phyloP scores from a whole-genome alignment of 2,329 filamentous ascomycete genomes.

The Diaporthe citrichinensis region DNA sequence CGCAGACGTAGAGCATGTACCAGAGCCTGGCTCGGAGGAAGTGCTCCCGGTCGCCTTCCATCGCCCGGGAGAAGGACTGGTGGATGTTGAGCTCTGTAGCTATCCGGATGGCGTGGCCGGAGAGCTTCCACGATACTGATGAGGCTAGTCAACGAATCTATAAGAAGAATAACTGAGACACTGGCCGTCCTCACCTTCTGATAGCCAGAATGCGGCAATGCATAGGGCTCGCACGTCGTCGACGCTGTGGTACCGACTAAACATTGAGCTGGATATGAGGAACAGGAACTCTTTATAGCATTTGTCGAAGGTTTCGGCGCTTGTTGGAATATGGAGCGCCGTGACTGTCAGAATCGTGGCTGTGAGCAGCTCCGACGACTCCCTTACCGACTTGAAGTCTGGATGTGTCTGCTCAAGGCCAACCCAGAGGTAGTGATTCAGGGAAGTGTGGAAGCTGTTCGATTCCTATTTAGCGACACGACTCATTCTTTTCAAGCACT shows the following conservation, averaged over 20 bases:
- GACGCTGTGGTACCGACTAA: constrained; percentile 69
- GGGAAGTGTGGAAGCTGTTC: background rate
- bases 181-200: constrained; percentile 54
- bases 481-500: background rate
- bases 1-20: background rate
- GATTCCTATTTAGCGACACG: background rate
- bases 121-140: background rate
- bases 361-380: no score
- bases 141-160: background rate
- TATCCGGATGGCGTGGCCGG: background rate
- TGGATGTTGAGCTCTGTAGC: background rate
- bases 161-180: background rate
- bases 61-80: background rate
- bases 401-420: no score
- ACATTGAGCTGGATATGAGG: constrained; percentile 69
- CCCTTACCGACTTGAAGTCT: no score
- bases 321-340: background rate
- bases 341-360: no score
- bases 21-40: background rate
- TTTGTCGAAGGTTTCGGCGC: background rate
- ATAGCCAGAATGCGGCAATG: constrained; percentile 75
- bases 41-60: background rate
- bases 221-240: constrained; percentile 73
- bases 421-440: background rate
- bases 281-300: constrained; percentile 62